These are phyloP conservation scores for Linnemannia hyalina DNA, from an alignment of 192 early-diverging fungal species.

Conservation along the genomic window DNA sequence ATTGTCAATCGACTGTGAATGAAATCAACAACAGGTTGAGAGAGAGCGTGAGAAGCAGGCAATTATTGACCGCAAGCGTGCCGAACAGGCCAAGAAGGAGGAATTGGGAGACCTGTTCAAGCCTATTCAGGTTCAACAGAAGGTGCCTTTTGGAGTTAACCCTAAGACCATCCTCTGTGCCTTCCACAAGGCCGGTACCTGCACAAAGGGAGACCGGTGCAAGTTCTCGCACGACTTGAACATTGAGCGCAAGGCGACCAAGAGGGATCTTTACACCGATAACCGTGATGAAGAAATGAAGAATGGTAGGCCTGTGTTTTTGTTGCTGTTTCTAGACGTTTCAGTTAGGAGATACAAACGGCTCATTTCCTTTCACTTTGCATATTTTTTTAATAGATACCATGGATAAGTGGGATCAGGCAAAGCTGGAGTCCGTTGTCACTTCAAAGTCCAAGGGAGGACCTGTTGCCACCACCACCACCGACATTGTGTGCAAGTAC, in stretches of 20 bases:
- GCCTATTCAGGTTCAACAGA: slow-evolving; percentile 86
- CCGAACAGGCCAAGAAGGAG: slow-evolving; percentile 89
- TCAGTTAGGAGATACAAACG: neutral
- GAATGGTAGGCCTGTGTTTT: slow-evolving; percentile 23
- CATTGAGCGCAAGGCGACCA: slow-evolving; percentile 89
- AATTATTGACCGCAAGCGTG: slow-evolving; percentile 75
- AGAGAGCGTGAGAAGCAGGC: slow-evolving; percentile 76
- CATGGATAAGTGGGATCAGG: slow-evolving; percentile 98
- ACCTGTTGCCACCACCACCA: slow-evolving; percentile 86
- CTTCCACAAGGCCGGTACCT: slow-evolving; percentile 92
- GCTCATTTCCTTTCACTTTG: neutral
- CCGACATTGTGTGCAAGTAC: slow-evolving; percentile 98
- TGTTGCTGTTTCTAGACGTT: neutral
- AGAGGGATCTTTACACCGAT: slow-evolving; percentile 96
- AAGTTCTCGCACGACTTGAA: slow-evolving; percentile 98
- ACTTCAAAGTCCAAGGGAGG: slow-evolving; percentile 78
- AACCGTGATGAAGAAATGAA: slow-evolving; percentile 74
- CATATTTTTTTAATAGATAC: slow-evolving; percentile 71
- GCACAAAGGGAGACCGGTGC: slow-evolving; percentile 92
- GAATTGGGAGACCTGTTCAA: slow-evolving; percentile 94
- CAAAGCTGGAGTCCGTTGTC: slow-evolving; percentile 91
- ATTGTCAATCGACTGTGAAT: neutral
- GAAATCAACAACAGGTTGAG: slow-evolving; percentile 61
- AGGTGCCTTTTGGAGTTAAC: slow-evolving; percentile 98
- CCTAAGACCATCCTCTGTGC: slow-evolving; percentile 96